Conservation (phyloP, 2,329 filamentous ascomycete species). For the Fusarium ramigenum region DNA sequence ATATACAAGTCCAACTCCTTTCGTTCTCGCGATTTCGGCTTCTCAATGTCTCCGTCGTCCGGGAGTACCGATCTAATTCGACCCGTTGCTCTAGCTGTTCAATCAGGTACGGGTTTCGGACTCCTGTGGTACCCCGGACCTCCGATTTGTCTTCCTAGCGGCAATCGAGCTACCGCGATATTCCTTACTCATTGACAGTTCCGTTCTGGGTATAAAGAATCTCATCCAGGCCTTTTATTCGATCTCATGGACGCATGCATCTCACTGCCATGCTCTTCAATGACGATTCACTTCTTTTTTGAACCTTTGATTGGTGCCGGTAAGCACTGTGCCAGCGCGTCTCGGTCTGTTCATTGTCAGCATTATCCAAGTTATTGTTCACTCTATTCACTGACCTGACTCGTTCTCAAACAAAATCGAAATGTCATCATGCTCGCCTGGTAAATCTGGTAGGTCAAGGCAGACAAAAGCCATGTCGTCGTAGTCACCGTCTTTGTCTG, state of each 20-base stretch:
- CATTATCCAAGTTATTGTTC: background rate
- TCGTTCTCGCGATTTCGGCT: background rate
- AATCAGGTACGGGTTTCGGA: slow-evolving; percentile 17
- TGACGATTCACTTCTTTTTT: slow-evolving; percentile 44
- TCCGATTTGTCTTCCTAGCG: slow-evolving; percentile 2
- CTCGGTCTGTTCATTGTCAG: slow-evolving; percentile 58
- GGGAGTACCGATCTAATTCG: background rate
- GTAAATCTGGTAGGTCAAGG: slow-evolving; percentile 86
- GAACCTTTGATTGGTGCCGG: slow-evolving; percentile 66
- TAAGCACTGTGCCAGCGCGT: slow-evolving; percentile 60
- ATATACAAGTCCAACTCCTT: slow-evolving; percentile 4
- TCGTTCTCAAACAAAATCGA: slow-evolving; percentile 84
- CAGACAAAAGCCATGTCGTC: slow-evolving; percentile 80
- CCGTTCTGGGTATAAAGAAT: slow-evolving; percentile 32
- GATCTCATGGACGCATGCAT: background rate
- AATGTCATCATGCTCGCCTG: slow-evolving; percentile 93
- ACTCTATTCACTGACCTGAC: slow-evolving; percentile 66
- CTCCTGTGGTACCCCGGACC: slow-evolving; percentile 8
- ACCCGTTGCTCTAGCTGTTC: background rate
- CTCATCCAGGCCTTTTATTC: slow-evolving; percentile 15
- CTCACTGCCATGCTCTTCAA: slow-evolving; percentile 17
- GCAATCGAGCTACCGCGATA: background rate
- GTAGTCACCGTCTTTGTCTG: slow-evolving; percentile 60
- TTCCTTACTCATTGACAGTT: slow-evolving; percentile 4
- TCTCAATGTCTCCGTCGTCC: slow-evolving; percentile 1